These are phyloP conservation scores for Acer saccharum DNA, from an alignment of 345 rosid genomes.

Conservation along the genomic window DNA sequence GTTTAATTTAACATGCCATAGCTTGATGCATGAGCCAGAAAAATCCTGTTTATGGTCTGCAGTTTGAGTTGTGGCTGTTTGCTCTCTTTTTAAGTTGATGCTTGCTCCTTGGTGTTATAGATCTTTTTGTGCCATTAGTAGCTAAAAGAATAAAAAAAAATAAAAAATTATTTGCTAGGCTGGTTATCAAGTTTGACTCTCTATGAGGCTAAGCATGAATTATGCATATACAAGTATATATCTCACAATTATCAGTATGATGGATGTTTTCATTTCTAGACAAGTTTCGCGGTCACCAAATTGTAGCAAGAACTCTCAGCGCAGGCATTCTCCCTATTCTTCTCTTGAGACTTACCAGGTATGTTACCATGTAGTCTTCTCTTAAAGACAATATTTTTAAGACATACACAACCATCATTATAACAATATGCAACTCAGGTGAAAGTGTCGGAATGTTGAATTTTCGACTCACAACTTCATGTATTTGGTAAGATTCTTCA, in stretches of 20 bases:
- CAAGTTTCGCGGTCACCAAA: conserved; percentile 96
- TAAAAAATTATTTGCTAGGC: conserved; percentile 10
- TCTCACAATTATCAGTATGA: conserved; percentile 67
- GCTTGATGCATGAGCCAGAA: background rate
- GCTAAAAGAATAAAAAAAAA: conserved; percentile 13
- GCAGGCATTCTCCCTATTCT: conserved; percentile 94
- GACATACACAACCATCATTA: conserved; percentile 31
- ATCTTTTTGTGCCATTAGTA: conserved; percentile 12
- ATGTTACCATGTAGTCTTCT: conserved; percentile 30
- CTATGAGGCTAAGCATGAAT: conserved; percentile 36
- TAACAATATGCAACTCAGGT: conserved; percentile 52
- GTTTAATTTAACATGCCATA: background rate
- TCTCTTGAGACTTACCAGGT: conserved; percentile 83
- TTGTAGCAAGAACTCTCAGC: conserved; percentile 93
- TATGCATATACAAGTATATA: conserved; percentile 34
- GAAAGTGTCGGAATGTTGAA: conserved; percentile 33
- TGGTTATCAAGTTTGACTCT: conserved; percentile 26
- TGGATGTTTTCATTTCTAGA: conserved; percentile 97
- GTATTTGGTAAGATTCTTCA: conserved; percentile 5
- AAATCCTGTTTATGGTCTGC: background rate
- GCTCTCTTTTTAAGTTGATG: background rate
- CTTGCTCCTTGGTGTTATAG: conserved; percentile 12
- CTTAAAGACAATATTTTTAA: conserved; percentile 30
- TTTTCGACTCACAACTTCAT: conserved; percentile 5
- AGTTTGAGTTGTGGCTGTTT: background rate